These are phyloP conservation scores for Schizochytrium sp. DNA, from an alignment of 108 stramenopile genomes.

Conservation along the genomic window DNA sequence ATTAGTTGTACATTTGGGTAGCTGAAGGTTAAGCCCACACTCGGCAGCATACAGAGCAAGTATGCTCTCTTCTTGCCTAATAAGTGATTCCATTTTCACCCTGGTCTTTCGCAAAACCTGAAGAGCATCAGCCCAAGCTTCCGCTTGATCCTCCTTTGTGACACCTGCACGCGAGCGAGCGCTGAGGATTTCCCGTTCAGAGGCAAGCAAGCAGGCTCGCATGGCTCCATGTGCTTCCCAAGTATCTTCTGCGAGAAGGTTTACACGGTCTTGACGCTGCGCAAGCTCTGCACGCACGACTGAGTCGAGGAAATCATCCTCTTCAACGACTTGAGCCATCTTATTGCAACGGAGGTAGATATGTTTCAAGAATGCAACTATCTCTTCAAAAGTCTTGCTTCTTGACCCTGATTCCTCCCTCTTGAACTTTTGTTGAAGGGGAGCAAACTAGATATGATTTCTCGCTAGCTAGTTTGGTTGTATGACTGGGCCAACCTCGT, in stretches of 20 bases:
- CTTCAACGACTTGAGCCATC: background rate
- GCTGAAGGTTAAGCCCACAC: background rate
- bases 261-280: background rate
- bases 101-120: background rate
- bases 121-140: background rate
- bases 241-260: background rate
- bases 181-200: background rate
- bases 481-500: too few species aligned
- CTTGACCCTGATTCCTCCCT: too few species aligned
- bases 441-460: too few species aligned
- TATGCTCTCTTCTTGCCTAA: background rate
- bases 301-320: background rate
- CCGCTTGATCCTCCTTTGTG: background rate
- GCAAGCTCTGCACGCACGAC: conserved; percentile 14
- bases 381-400: too few species aligned
- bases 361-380: background rate
- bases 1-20: background rate
- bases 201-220: background rate
- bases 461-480: too few species aligned
- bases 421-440: too few species aligned
- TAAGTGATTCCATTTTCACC: background rate
- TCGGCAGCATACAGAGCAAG: conserved; percentile 12
- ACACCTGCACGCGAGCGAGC: background rate
- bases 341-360: background rate
- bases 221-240: background rate